Conservation (phyloP, 805 yeast species). For the Komagataella kurtzmanii region DNA sequence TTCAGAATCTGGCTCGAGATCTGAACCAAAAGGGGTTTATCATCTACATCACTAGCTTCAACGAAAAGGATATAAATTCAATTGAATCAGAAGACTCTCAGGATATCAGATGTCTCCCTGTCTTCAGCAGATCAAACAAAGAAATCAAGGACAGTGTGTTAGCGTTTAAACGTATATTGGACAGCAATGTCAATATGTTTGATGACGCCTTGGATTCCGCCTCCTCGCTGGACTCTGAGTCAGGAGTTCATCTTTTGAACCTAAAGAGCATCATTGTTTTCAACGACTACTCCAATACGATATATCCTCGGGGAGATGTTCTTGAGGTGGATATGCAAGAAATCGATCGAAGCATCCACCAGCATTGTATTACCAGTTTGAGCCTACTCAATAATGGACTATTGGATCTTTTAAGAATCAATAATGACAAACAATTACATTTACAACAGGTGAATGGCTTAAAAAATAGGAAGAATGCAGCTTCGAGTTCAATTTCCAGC, state of each 20-base stretch:
- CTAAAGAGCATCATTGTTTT: conserved; percentile 56
- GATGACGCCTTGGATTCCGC: conserved; percentile 27
- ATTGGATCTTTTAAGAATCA: conserved; percentile 13
- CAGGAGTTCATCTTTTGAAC: conserved; percentile 32
- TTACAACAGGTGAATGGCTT: conserved; percentile 11
- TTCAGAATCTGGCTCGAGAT: conserved; percentile 58
- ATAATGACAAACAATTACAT: conserved; percentile 12
- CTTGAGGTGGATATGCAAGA: conserved; percentile 16
- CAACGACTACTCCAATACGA: conserved; percentile 35
- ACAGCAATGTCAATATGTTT: conserved; percentile 43
- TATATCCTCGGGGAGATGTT: conserved; percentile 17
- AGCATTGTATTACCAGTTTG: conserved; percentile 13
- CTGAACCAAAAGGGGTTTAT: conserved; percentile 71
- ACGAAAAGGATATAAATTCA: conserved; percentile 39
- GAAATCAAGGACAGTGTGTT: conserved; percentile 33
- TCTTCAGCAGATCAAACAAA: conserved; percentile 28
- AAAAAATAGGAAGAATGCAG: neutral
- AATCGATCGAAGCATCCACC: conserved; percentile 12
- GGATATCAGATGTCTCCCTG: conserved; percentile 54
- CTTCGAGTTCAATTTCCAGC: neutral
- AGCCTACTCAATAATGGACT: conserved; percentile 16
- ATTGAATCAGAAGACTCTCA: conserved; percentile 47
- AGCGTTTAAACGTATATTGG: conserved; percentile 33
- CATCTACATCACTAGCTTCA: conserved; percentile 63
- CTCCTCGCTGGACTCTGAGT: neutral